Evolutionary conservation across 805 yeast species (phyloP).

Genomic region (Ogataea ganodermae): DNA sequence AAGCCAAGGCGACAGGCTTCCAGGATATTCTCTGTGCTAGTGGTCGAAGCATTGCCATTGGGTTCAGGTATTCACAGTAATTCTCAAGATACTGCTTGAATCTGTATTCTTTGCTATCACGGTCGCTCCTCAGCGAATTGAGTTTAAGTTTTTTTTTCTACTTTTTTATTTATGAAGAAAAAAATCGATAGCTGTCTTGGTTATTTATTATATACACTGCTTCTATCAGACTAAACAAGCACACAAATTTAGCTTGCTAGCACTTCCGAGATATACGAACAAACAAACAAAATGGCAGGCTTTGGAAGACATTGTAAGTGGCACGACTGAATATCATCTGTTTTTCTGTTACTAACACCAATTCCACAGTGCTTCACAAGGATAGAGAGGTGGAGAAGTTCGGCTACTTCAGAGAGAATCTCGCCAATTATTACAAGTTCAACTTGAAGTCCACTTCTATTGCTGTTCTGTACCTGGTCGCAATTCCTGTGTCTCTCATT

Average conservation of each 20-base stretch:
- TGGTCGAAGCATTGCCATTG: constrained; percentile 1
- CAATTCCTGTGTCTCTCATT: constrained; percentile 35
- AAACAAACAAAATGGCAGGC: constrained; percentile 30
- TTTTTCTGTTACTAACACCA: constrained; percentile 3
- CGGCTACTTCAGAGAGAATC: constrained; percentile 34
- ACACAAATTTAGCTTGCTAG: too few species aligned
- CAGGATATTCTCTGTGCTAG: background rate
- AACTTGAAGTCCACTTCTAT: constrained; percentile 32
- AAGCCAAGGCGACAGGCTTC: background rate
- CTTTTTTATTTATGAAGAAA: background rate
- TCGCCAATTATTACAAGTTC: constrained; percentile 34
- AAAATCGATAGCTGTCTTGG: background rate
- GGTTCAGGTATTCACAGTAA: background rate
- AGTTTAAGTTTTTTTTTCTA: background rate
- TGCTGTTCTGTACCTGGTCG: constrained; percentile 34
- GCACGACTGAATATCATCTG: background rate
- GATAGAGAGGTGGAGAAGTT: constrained; percentile 36
- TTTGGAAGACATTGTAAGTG: constrained; percentile 38
- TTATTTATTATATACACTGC: too few species aligned
- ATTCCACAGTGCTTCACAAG: constrained; percentile 30
- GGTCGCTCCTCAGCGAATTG: background rate
- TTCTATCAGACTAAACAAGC: too few species aligned
- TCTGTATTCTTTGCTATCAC: background rate
- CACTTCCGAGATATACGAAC: background rate
- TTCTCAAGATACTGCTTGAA: background rate